Percentiles rank a stretch among this genome's conserved stretches.
Conservation (phyloP, 2,329 filamentous ascomycete genomes). For the Penicillium glabrum region DNA sequence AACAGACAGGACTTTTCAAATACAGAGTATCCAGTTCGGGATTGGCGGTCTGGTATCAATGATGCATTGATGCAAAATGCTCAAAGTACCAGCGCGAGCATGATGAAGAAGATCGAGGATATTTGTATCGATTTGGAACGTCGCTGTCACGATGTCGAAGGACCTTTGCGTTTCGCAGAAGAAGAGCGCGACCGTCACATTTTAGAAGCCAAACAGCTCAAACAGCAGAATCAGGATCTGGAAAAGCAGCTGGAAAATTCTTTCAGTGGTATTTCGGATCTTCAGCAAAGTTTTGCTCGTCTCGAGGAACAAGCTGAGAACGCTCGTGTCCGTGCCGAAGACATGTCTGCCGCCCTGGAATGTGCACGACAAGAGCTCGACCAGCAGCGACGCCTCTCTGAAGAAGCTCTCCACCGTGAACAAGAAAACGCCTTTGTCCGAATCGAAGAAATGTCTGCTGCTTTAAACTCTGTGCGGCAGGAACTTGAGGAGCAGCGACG, state of each 20-base stretch:
- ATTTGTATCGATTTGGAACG: slow-evolving; percentile 58
- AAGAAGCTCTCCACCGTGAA: slow-evolving; percentile 27
- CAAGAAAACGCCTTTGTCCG: slow-evolving; percentile 36
- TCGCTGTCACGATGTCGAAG: slow-evolving; percentile 56
- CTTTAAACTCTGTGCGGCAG: slow-evolving; percentile 30
- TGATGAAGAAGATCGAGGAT: slow-evolving; percentile 52
- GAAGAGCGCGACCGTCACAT: slow-evolving; percentile 35
- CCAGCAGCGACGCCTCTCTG: slow-evolving; percentile 33
- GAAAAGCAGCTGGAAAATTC: slow-evolving; percentile 38
- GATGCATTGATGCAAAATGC: slow-evolving; percentile 46
- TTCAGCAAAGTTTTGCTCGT: slow-evolving; percentile 43
- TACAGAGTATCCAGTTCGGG: slow-evolving; percentile 28
- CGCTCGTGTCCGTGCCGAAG: slow-evolving; percentile 38
- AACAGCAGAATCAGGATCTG: slow-evolving; percentile 36
- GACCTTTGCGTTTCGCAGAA: slow-evolving; percentile 49
- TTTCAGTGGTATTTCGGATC: slow-evolving; percentile 34
- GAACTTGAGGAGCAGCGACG: slow-evolving; percentile 38
- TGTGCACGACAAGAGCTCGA: slow-evolving; percentile 38
- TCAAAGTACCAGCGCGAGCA: slow-evolving; percentile 45
- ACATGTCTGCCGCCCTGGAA: slow-evolving; percentile 35
- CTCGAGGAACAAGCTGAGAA: slow-evolving; percentile 38
- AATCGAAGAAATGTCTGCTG: slow-evolving; percentile 36
- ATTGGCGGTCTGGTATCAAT: slow-evolving; percentile 53
- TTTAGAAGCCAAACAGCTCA: slow-evolving; percentile 37
- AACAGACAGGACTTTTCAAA: slow-evolving; percentile 14